phyloP scores from a whole-genome alignment of 192 early-diverging fungal species.

The Cetraspora pellucida region DNA sequence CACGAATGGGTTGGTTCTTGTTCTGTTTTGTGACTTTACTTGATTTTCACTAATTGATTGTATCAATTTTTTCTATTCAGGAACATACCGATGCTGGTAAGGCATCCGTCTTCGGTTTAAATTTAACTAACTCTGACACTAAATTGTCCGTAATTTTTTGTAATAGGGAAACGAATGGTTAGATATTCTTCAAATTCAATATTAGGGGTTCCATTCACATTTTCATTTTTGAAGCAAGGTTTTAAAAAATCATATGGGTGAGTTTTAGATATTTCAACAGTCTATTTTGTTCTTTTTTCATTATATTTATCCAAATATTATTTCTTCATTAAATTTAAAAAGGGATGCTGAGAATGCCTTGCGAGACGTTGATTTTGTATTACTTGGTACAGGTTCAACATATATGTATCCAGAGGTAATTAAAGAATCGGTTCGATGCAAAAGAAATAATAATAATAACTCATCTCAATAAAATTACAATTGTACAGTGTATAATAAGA shows the following conservation, averaged over 20 bases:
- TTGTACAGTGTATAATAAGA: slow-evolving; percentile 2
- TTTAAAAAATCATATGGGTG: slow-evolving; percentile 4
- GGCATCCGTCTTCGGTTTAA: neutral
- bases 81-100: neutral
- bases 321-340: neutral
- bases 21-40: too few relatives aligned
- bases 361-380: neutral
- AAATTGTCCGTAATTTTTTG: neutral
- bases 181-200: neutral
- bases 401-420: slow-evolving; percentile 12
- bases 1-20: neutral
- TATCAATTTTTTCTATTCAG: too few relatives aligned
- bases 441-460: neutral
- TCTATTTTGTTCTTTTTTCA: neutral
- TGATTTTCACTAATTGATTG: too few relatives aligned
- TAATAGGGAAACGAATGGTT: neutral
- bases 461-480: too few relatives aligned
- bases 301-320: neutral
- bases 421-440: neutral
- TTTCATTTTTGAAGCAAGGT: slow-evolving; percentile 3
- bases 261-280: neutral
- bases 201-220: neutral
- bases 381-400: neutral
- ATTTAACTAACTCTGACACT: neutral
- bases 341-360: neutral